Conservation (phyloP, 306 rosid genomes). For the Cicer cuneatum region DNA sequence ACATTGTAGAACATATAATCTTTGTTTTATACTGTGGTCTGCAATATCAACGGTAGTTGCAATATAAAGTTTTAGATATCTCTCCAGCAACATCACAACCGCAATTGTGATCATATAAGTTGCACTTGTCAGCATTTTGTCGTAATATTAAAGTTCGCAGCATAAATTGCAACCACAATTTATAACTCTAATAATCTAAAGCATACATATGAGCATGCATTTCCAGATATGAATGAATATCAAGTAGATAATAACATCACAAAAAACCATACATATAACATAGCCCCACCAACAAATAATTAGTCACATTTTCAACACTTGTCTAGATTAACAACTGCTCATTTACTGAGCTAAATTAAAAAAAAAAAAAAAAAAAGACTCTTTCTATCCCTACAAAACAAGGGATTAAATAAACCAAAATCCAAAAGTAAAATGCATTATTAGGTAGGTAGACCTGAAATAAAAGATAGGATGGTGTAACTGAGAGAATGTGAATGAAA, state of each 20-base stretch:
- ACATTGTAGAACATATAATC: no score
- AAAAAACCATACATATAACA: not conserved
- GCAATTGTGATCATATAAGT: no score
- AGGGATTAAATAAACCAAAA: not conserved
- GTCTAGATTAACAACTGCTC: no score
- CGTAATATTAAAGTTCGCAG: no score
- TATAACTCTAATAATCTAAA: not conserved
- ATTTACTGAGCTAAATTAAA: not conserved
- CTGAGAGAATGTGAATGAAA: constrained; percentile 37
- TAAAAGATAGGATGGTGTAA: not conserved
- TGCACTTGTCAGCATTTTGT: no score
- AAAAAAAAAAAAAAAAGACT: not conserved
- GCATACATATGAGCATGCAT: not conserved
- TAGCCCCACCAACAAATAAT: not conserved
- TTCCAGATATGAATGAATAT: not conserved
- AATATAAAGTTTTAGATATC: no score
- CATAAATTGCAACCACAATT: no score
- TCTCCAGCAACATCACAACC: no score
- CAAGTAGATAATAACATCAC: not conserved
- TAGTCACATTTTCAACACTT: not conserved
- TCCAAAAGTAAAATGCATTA: not conserved
- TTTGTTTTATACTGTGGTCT: no score
- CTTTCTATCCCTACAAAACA: constrained; percentile 6
- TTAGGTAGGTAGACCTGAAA: constrained; percentile 38
- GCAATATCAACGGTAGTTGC: no score